Conservation (phyloP, 805 yeast genomes). For the Barnettozyma californica region DNA sequence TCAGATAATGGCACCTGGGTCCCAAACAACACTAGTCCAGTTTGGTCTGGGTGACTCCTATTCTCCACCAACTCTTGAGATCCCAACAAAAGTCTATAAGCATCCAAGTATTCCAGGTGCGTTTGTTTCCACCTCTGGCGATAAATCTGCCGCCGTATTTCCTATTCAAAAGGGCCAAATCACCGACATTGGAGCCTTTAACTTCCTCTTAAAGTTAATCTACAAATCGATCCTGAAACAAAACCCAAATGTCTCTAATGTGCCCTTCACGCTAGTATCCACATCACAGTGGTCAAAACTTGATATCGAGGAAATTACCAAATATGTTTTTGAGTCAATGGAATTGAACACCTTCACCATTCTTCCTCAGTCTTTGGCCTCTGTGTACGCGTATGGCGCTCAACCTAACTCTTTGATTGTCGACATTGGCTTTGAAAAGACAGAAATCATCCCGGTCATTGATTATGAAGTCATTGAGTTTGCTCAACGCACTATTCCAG, state of each 20-base stretch:
- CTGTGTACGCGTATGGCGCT: conserved; percentile 68
- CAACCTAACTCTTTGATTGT: conserved; percentile 65
- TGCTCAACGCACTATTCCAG: conserved; percentile 41
- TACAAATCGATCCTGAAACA: conserved; percentile 40
- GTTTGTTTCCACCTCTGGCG: conserved; percentile 27
- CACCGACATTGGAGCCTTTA: conserved; percentile 63
- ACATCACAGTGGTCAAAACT: conserved; percentile 66
- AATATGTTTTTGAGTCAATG: conserved; percentile 68
- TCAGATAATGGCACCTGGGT: conserved; percentile 72
- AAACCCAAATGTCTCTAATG: conserved; percentile 34
- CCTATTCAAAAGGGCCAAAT: conserved; percentile 68
- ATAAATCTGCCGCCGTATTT: conserved; percentile 39
- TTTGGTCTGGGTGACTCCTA: conserved; percentile 73
- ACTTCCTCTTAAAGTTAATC: conserved; percentile 46
- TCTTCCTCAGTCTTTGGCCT: conserved; percentile 60
- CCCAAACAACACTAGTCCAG: conserved; percentile 65
- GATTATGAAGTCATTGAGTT: conserved; percentile 61
- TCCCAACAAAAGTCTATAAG: conserved; percentile 73
- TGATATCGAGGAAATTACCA: conserved; percentile 64
- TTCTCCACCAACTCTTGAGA: conserved; percentile 65
- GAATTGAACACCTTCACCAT: conserved; percentile 69
- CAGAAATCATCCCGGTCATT: conserved; percentile 76
- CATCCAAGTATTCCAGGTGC: conserved; percentile 32
- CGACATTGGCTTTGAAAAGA: conserved; percentile 71
- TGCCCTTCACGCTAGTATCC: conserved; percentile 66